Percentiles rank a stretch among this genome's conserved stretches.
Conservation (phyloP, 306 rosid genomes). For the Trichosanthes truncata region DNA sequence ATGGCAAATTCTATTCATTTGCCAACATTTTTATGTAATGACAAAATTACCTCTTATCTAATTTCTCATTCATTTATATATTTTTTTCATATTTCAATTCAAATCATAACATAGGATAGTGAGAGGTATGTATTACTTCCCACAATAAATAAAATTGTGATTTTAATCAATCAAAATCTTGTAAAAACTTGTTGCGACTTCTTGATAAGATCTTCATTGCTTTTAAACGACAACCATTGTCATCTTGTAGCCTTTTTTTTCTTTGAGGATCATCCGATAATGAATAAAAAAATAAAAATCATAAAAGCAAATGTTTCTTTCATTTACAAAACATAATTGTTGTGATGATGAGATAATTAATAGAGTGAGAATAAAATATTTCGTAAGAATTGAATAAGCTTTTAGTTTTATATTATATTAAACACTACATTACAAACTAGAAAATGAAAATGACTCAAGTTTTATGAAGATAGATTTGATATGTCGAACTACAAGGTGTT, state of each 20-base stretch:
- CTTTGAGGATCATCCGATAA: neutral
- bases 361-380: neutral
- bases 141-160: neutral
- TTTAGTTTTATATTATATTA: neutral
- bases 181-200: neutral
- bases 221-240: neutral
- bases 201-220: neutral
- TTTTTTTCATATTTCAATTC: neutral
- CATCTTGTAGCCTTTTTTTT: neutral
- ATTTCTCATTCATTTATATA: neutral
- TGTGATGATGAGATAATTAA: neutral
- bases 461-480: neutral
- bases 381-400: neutral
- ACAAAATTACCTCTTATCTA: neutral
- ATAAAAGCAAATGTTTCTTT: neutral
- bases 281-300: neutral
- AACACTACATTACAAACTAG: neutral
- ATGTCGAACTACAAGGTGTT: neutral
- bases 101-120: neutral
- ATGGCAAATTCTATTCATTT: neutral
- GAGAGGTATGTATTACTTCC: neutral
- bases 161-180: conserved; percentile 2
- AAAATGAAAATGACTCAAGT: neutral
- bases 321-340: neutral
- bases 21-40: neutral